Evolutionary conservation across 495 filamentous ascomycete species (phyloP).

Genomic region (Arthonia radiata): DNA sequence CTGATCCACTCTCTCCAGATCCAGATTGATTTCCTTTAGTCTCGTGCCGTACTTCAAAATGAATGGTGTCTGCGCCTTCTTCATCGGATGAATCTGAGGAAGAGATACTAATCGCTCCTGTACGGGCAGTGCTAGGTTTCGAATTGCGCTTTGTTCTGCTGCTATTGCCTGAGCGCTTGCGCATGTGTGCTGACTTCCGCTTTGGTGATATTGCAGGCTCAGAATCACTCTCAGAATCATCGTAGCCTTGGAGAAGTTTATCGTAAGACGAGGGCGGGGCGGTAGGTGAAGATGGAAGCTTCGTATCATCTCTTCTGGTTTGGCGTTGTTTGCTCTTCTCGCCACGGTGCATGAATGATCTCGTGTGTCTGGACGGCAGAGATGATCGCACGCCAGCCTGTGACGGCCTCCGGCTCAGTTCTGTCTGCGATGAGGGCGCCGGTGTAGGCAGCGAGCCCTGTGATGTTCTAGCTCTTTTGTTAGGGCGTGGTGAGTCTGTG

Average conservation of each 20-base stretch:
- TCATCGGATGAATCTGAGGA: too few relatives aligned
- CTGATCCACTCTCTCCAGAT: too few relatives aligned
- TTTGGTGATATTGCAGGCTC: too few relatives aligned
- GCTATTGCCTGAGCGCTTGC: too few relatives aligned
- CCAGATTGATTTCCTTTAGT: too few relatives aligned
- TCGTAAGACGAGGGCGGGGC: not conserved
- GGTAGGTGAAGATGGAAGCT: not conserved
- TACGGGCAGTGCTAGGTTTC: too few relatives aligned
- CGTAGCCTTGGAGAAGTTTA: not conserved
- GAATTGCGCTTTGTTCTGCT: too few relatives aligned
- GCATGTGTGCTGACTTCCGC: too few relatives aligned
- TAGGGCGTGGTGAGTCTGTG: slow-evolving; percentile 5
- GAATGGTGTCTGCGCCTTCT: too few relatives aligned
- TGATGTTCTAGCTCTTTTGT: slow-evolving; percentile 8
- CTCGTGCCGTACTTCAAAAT: too few relatives aligned
- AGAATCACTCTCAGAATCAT: slow-evolving; percentile 1
- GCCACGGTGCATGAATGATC: not conserved
- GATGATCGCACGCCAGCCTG: slow-evolving; percentile 1
- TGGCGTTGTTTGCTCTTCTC: slow-evolving; percentile 6
- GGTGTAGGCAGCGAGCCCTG: slow-evolving; percentile 1
- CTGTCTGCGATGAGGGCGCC: slow-evolving; percentile 6
- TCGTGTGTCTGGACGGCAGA: not conserved
- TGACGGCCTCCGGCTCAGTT: slow-evolving; percentile 1
- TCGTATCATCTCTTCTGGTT: not conserved
- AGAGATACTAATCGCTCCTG: too few relatives aligned